A percentile compares a stretch with the other conserved stretches of the same genome.
phyloP scores from a whole-genome alignment of 768 basidiomycete genomes.

The Inosperma sp. region DNA sequence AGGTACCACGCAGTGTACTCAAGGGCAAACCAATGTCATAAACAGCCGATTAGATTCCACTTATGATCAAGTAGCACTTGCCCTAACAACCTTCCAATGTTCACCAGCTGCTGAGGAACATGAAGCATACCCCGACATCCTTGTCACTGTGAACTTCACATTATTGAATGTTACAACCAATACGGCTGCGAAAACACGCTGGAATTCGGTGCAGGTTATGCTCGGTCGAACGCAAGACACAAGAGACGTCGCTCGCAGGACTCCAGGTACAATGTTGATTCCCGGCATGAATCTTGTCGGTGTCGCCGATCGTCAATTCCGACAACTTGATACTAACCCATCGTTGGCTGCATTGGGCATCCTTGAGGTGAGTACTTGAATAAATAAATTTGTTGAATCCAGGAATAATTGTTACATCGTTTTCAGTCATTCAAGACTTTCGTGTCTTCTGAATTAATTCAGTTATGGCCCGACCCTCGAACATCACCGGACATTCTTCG shows the following conservation, averaged over 20 bases:
- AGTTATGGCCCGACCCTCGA: slow-evolving; percentile 8
- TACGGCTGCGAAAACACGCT: not conserved
- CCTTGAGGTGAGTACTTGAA: slow-evolving; percentile 4
- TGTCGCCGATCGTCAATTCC: not conserved
- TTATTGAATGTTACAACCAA: not conserved
- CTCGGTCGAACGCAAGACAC: slow-evolving; percentile 2
- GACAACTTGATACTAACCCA: not conserved
- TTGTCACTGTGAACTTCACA: slow-evolving; percentile 1
- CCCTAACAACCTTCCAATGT: too few species aligned
- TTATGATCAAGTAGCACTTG: too few species aligned
- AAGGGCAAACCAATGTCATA: too few species aligned
- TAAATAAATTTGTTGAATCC: too few species aligned
- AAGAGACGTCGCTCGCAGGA: not conserved
- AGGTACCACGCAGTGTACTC: too few species aligned
- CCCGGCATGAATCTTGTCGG: slow-evolving; percentile 3
- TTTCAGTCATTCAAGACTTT: slow-evolving; percentile 13
- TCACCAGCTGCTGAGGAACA: too few species aligned
- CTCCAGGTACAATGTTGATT: not conserved
- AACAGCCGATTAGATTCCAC: too few species aligned
- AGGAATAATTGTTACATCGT: too few species aligned
- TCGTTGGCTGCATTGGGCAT: slow-evolving; percentile 3
- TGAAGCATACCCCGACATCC: not conserved
- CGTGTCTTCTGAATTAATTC: slow-evolving; percentile 9
- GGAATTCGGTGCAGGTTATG: slow-evolving; percentile 4
- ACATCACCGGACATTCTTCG: not conserved